Conservation (phyloP, 768 basidiomycete genomes). For the Tylopilus rubrobrunneus region DNA sequence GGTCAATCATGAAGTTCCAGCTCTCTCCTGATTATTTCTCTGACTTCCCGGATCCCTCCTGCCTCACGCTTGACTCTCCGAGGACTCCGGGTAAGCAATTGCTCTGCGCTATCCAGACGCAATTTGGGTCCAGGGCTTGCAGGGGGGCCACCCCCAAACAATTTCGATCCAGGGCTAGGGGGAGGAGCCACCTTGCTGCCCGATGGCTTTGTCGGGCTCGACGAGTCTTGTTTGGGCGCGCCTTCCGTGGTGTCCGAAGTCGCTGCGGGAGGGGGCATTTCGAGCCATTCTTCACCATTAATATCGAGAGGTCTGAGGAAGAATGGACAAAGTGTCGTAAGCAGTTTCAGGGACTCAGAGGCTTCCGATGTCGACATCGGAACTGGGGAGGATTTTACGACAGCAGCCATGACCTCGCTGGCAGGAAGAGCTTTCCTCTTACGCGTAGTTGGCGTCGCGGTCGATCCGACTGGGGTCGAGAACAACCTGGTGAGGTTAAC, state of each 20-base stretch:
- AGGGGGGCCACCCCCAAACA: constrained; percentile 27
- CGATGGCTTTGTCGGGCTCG: constrained; percentile 38
- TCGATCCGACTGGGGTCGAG: constrained; percentile 54
- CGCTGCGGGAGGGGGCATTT: constrained; percentile 37
- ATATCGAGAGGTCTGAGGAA: constrained; percentile 67
- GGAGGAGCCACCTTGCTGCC: constrained; percentile 24
- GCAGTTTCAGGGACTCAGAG: constrained; percentile 64
- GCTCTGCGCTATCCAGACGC: constrained; percentile 58
- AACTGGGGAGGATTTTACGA: constrained; percentile 78
- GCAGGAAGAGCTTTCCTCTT: constrained; percentile 70
- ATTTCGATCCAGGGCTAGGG: constrained; percentile 39
- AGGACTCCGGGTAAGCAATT: constrained; percentile 67
- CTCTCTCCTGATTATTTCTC: constrained; percentile 78
- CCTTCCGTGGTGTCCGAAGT: constrained; percentile 13
- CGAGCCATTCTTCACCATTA: constrained; percentile 51
- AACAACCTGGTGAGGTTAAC: constrained; percentile 48
- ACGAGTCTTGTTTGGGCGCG: constrained; percentile 7
- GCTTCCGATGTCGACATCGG: constrained; percentile 78
- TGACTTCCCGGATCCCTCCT: constrained; percentile 72
- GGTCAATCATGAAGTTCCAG: constrained; percentile 61
- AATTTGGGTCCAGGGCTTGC: constrained; percentile 48
- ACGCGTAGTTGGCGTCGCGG: constrained; percentile 52
- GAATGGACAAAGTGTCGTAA: constrained; percentile 72
- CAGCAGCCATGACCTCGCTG: constrained; percentile 61
- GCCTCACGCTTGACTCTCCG: constrained; percentile 64